Evolutionary conservation across 2,329 filamentous ascomycete species (phyloP), one percentile per base, ranked within the genome.

Genomic region (Talaromyces sp.): DNA sequence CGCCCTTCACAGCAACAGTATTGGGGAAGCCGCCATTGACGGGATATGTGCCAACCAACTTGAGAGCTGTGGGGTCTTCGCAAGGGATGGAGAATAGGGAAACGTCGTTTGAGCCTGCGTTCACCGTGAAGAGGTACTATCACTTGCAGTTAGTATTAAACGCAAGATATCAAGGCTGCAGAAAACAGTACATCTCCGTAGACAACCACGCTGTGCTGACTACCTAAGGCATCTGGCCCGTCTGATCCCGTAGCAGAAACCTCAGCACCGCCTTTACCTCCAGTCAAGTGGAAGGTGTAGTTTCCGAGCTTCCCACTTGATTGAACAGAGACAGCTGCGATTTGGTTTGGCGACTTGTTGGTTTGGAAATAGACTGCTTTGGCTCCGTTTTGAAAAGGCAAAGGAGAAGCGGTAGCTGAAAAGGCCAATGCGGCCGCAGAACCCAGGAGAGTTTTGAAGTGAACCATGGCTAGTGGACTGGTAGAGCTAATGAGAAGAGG

Each of bases 121-220:
- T 53, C 4, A 30, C 28, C 10, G 49, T 30, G 28, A 53, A 53
- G 13, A 53, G 28, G 27, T 28, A 30, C 49, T 53, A 30, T 28
- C 3, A 53, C 7, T 28, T 30, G 13, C 10, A 30, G 13, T 53
- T 30, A 53, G 49, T 22, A 27, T 53, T 10, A 30, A 30, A 10
- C 5, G 4, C n/a, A n/a, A 27, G 11, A 53, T 2, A 17, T 11
- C 2, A 22, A 19, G 19, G 7, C 3, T 17, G 27, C n/a, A 7
- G 49, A 9, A 30, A 53, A n/a, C 5, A 53, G 13, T 39, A 56
- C 54, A 56, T 56, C 33, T 25, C n/a, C 32, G n/a, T 56, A 22
- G n/a, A 56, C 54, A 42, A 56, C 54, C 2, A 56, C 54, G 13
- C 54, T 56, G 33, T 56, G 30, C 11, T 56, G 54, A 27, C 54